Base-by-base conservation (phyloP, 2,329 filamentous ascomycete genomes). In the Aspergillus udagawae region DNA sequence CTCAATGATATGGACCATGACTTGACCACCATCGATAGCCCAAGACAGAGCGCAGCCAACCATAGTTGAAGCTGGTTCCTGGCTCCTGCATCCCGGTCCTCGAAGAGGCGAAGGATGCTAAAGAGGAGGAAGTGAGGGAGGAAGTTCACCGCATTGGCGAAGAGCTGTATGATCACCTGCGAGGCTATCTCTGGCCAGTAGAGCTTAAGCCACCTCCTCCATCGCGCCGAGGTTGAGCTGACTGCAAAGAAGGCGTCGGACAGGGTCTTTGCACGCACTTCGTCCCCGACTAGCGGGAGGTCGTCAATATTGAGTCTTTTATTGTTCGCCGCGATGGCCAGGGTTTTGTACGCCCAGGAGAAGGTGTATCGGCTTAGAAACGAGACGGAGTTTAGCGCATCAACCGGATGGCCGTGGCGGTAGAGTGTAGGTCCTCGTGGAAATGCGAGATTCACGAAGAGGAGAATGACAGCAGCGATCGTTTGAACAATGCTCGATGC, bases 101-200 rank as follows among this genome's bases (percentile, higher is more conserved):
- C 88, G 10, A 92, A 78, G 7, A 83, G 79, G 29, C 79, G 78
- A n/a, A 92, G 81, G 7, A 92, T 80, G 51, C 82, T 81, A 52
- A 87, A 77, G 60, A 89, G 85, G 35, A 85, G 81, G 71, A 86
- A 84, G 66, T 90, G 89, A 1, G 89, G 89, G 0, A 83, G 80
- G 58, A 91, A 85, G 57, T 84, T 84, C n/a, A 86, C 63, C 29
- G 86, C 64, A 10, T 83, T 80, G 28, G 80, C 76, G 21, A 79
- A 60, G 0, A 84, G 59, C 4, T 84, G 84, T 14, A 88, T 67
- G 4, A 73, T 45, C 78, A 84, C 86, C 71, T 91, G 88, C 12
- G 82, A 57, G 3, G 77, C 64, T 45, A 91, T 78, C 1, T 75
- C 69, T 38, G 70, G 69, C 62, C 82, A 82, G 67, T 90, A 86